Evolutionary conservation across 2,329 filamentous ascomycete genomes (phyloP).

Genomic region (Fusarium veterinarium): DNA sequence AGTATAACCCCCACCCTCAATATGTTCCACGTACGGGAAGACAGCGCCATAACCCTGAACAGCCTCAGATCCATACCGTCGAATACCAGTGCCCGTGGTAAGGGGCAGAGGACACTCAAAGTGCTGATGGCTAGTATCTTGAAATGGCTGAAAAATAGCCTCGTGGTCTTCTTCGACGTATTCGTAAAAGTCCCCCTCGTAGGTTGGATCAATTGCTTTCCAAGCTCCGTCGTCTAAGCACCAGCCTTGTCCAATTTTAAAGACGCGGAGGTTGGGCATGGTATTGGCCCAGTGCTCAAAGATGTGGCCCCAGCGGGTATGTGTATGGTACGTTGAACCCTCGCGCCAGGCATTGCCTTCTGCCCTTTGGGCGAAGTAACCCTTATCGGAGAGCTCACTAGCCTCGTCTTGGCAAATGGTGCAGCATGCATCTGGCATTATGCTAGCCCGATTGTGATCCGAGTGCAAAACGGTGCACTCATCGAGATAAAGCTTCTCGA

Average conservation of each 20-base stretch:
- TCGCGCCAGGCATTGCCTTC: fast-evolving
- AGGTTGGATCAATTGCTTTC: neutral
- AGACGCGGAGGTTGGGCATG: neutral
- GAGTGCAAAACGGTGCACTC: conserved; percentile 51
- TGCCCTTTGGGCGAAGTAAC: neutral
- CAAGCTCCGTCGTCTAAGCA: neutral
- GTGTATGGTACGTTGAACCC: neutral
- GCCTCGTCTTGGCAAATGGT: neutral
- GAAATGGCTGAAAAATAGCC: neutral
- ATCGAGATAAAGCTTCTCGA: conserved; percentile 54
- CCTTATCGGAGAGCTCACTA: neutral
- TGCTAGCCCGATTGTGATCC: neutral
- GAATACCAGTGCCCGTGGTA: neutral
- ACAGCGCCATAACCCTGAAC: neutral
- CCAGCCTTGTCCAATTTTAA: conserved; percentile 1
- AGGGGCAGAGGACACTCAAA: conserved; percentile 7
- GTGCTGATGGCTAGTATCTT: neutral
- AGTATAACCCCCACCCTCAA: neutral
- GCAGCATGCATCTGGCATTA: too few relatives aligned
- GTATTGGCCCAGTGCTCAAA: conserved; percentile 9
- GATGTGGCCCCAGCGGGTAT: conserved; percentile 6
- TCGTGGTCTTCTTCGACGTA: neutral
- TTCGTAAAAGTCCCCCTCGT: neutral
- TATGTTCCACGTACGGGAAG: neutral
- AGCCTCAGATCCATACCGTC: neutral